These are phyloP conservation scores for Triadica sebifera DNA, from an alignment of 345 rosid genomes.

Conservation along the genomic window DNA sequence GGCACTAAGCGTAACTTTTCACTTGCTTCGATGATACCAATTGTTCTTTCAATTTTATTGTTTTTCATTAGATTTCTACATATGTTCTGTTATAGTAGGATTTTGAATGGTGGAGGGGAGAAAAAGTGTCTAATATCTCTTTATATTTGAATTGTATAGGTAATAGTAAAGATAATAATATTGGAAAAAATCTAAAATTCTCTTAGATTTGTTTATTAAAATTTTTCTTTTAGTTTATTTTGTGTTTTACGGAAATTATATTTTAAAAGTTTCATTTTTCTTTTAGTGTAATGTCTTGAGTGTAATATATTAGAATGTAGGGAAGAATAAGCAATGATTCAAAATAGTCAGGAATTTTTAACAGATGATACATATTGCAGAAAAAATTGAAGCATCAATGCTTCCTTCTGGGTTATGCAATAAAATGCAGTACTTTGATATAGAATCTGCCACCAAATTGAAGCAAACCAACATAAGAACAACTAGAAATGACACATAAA, in stretches of 20 bases:
- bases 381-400: slow-evolving; percentile 60
- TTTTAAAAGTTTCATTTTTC: too few species aligned
- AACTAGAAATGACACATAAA: background rate
- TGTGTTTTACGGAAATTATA: too few species aligned
- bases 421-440: slow-evolving; percentile 72
- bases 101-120: slow-evolving; percentile 48
- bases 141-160: slow-evolving; percentile 59
- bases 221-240: too few species aligned
- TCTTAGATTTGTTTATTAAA: too few species aligned
- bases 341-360: background rate
- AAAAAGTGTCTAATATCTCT: slow-evolving; percentile 53
- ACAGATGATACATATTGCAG: slow-evolving; percentile 86
- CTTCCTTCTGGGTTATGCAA: slow-evolving; percentile 60
- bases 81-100: slow-evolving; percentile 25
- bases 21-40: background rate
- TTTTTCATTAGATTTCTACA: too few species aligned
- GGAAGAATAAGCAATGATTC: background rate
- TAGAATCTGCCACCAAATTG: slow-evolving; percentile 60
- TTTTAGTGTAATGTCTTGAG: too few species aligned
- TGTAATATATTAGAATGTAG: background rate
- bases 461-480: background rate
- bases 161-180: too few species aligned
- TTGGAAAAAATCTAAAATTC: too few species aligned
- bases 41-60: too few species aligned
- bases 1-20: slow-evolving; percentile 49